Evolutionary conservation across 306 rosid genomes (phyloP).

Genomic region (Ochetophila trinervis): DNA sequence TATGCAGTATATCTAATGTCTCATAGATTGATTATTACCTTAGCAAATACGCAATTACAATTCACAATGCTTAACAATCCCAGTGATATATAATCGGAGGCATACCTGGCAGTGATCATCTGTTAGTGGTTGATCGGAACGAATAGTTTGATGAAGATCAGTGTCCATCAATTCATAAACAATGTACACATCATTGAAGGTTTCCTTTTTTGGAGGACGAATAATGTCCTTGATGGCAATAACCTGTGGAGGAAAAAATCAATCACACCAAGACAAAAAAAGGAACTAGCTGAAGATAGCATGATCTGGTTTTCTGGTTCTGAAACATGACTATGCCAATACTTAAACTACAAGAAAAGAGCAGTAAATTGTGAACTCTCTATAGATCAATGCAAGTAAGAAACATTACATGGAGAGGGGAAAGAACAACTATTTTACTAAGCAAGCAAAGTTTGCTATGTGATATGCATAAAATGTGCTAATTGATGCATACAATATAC

Average conservation of each 20-base stretch:
- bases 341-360: neutral
- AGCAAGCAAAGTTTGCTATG: too few relatives aligned
- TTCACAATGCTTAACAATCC: conserved; percentile 3
- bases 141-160: conserved; percentile 87
- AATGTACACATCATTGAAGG: conserved; percentile 86
- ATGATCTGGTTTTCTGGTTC: neutral
- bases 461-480: too few relatives aligned
- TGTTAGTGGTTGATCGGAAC: conserved; percentile 69
- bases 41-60: neutral
- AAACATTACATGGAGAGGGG: neutral
- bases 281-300: conserved; percentile 1
- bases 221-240: conserved; percentile 71
- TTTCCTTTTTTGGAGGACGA: conserved; percentile 73
- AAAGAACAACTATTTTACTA: too few relatives aligned
- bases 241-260: conserved; percentile 39
- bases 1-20: neutral
- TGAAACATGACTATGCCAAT: conserved; percentile 2
- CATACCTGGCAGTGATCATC: conserved; percentile 88
- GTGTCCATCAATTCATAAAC: conserved; percentile 98
- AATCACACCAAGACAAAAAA: conserved; percentile 2
- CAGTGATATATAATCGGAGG: neutral
- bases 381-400: neutral
- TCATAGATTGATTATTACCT: neutral
- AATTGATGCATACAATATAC: too few relatives aligned
- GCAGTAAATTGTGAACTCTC: neutral